Evolutionary conservation across 1,284 basidiomycete genomes (phyloP).

Genomic region (Melampsora americana): DNA sequence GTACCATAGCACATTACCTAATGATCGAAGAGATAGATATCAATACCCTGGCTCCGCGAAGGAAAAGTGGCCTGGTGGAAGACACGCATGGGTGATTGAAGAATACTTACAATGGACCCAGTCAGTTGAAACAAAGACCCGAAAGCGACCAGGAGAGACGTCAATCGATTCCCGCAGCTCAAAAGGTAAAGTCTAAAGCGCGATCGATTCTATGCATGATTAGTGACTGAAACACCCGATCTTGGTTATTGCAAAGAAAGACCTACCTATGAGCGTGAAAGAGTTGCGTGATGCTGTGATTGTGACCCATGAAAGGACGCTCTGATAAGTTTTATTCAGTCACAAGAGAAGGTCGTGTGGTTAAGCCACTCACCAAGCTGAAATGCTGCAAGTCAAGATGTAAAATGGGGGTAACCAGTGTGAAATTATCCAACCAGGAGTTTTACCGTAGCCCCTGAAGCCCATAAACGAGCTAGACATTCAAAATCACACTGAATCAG

Average conservation of each 20-base stretch:
- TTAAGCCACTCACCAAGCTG: neutral
- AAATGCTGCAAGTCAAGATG: neutral
- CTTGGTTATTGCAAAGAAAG: neutral
- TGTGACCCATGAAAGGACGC: neutral
- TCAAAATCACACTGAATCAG: neutral
- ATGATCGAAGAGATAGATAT: constrained; percentile 43
- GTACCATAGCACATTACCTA: no score
- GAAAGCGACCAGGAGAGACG: constrained; percentile 17
- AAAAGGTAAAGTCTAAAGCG: constrained; percentile 27
- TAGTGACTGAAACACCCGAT: neutral
- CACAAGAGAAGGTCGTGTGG: neutral
- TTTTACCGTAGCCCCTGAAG: neutral
- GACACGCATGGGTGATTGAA: neutral
- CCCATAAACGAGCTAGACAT: neutral
- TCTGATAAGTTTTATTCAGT: neutral
- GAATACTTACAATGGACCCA: constrained; percentile 24
- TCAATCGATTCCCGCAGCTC: neutral
- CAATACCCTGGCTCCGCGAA: constrained; percentile 30
- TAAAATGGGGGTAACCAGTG: neutral
- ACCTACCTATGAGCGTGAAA: constrained; percentile 37
- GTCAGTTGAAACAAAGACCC: constrained; percentile 34
- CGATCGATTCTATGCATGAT: neutral
- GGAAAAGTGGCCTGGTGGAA: neutral
- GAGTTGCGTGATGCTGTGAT: constrained; percentile 26
- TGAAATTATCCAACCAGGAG: neutral